Evolutionary conservation across 208 protist genomes (phyloP).

Genomic region (Trypanosomatidae sp.): DNA sequence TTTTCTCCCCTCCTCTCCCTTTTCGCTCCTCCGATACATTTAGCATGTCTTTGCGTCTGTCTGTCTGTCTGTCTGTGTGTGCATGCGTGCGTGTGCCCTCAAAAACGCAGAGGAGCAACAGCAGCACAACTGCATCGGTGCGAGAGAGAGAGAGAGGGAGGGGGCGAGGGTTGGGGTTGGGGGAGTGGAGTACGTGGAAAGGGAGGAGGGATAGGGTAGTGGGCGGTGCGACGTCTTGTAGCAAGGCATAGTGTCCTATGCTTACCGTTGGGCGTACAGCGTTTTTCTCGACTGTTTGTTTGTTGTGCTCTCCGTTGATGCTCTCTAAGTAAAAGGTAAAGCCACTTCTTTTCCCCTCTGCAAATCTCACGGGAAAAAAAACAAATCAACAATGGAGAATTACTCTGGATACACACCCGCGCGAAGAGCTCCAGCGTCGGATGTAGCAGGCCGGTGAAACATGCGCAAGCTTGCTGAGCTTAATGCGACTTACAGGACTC

Average conservation of each 20-base stretch:
- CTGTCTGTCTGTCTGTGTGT: neutral
- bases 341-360: neutral
- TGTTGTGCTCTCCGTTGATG: neutral
- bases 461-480: neutral
- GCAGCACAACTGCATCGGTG: neutral
- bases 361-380: neutral
- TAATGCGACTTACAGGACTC: neutral
- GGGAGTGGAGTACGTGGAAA: neutral
- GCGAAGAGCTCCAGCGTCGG: neutral
- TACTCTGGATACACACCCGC: neutral
- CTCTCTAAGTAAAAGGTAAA: conserved; percentile 1
- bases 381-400: neutral
- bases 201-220: neutral
- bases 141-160: neutral
- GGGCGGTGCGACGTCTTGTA: neutral
- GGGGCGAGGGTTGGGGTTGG: neutral
- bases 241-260: neutral
- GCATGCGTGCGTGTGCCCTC: neutral
- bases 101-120: neutral
- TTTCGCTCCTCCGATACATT: neutral
- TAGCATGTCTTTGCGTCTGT: neutral
- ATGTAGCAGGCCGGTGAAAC: neutral
- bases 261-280: neutral
- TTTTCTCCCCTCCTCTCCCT: neutral
- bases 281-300: neutral